Conservation (phyloP, 352 stramenopile genomes). For the Phytophthora kernoviae region DNA sequence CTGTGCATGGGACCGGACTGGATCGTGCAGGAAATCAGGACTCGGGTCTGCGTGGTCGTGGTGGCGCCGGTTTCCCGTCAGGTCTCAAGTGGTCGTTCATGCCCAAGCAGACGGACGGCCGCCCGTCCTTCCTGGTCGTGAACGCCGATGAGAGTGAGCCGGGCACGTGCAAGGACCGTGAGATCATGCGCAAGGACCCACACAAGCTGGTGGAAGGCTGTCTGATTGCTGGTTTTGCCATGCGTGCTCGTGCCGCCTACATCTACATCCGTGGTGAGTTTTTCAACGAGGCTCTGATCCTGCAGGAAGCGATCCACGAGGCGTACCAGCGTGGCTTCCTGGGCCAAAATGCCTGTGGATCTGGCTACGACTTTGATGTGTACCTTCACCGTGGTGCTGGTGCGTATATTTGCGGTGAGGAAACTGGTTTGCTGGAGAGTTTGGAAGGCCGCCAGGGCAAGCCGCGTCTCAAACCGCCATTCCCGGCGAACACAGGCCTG, state of each 20-base stretch:
- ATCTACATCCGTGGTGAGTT: conserved; percentile 99
- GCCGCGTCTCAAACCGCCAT: conserved; percentile 98
- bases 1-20: conserved; percentile 99
- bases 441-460: conserved; percentile 98
- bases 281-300: conserved; percentile 98
- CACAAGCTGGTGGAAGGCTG: conserved; percentile 99
- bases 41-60: conserved; percentile 96
- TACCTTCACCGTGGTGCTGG: conserved; percentile 99
- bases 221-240: conserved; percentile 97
- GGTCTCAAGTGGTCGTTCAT: conserved; percentile 99
- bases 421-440: conserved; percentile 98
- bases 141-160: conserved; percentile 99
- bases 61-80: conserved; percentile 98
- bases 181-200: conserved; percentile 99
- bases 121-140: conserved; percentile 99
- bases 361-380: conserved; percentile 99
- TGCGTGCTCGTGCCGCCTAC: conserved; percentile 98
- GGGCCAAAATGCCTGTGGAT: conserved; percentile 97
- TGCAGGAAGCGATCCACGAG: conserved; percentile 99
- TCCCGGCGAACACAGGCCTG: conserved; percentile 98
- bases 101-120: conserved; percentile 98
- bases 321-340: conserved; percentile 97
- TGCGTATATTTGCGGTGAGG: conserved; percentile 99
- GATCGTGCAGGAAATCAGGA: conserved; percentile 99
- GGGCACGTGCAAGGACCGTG: conserved; percentile 99